phyloP scores from a whole-genome alignment of 2,329 filamentous ascomycete species.

The Lecanicillium sp. region DNA sequence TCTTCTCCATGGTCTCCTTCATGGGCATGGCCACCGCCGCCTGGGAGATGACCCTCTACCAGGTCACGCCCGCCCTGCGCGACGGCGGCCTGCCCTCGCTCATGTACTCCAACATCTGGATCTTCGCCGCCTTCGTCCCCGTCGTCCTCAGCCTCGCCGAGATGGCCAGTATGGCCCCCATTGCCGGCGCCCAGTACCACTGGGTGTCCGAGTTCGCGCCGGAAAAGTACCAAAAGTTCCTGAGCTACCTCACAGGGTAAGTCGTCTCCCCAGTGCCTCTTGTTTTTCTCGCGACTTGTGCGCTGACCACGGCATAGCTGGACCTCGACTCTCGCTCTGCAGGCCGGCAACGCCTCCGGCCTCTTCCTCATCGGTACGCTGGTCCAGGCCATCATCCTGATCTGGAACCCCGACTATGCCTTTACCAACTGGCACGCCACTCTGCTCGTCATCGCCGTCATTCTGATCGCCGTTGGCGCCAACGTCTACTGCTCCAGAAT shows the following conservation, averaged over 20 bases:
- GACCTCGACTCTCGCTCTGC: conserved; percentile 16
- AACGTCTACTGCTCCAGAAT: conserved; percentile 13
- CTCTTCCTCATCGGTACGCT: conserved; percentile 15
- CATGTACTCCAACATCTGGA: conserved; percentile 11
- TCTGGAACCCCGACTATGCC: conserved; percentile 11
- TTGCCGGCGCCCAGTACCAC: conserved; percentile 13
- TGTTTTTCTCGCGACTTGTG: no score
- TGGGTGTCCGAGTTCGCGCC: conserved; percentile 13
- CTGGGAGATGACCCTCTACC: conserved; percentile 11
- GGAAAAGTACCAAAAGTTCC: conserved; percentile 12
- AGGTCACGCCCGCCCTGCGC: conserved; percentile 11
- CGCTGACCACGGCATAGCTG: conserved; percentile 11
- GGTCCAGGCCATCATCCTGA: conserved; percentile 14
- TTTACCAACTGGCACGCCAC: conserved; percentile 14
- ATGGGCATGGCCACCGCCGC: conserved; percentile 12
- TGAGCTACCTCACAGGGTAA: conserved; percentile 13
- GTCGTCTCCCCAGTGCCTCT: background rate
- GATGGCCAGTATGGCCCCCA: conserved; percentile 11
- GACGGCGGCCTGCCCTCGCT: conserved; percentile 9
- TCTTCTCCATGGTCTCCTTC: conserved; percentile 14
- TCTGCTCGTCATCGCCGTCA: conserved; percentile 13
- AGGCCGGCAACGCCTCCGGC: conserved; percentile 15
- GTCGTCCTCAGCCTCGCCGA: conserved; percentile 13
- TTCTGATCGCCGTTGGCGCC: conserved; percentile 6
- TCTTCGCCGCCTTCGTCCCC: conserved; percentile 8